Base-by-base conservation (phyloP, 2,329 filamentous ascomycete species). In the Bisporella sp. region DNA sequence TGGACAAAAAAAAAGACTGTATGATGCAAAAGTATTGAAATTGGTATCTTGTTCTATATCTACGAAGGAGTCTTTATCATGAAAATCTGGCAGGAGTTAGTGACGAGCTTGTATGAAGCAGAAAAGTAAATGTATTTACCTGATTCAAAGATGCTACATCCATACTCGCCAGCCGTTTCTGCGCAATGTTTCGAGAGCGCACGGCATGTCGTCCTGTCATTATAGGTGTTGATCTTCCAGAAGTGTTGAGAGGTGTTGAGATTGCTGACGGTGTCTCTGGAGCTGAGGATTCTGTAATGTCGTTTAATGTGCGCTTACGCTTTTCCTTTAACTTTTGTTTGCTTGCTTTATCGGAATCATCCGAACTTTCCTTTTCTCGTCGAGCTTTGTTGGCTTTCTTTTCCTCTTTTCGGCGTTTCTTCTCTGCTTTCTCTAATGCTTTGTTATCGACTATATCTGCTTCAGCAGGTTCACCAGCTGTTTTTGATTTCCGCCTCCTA, bases 101-200 rank as follows among this genome's bases (percentile, higher is more conserved):
- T 51, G 45, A 39, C 5, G 39, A 5, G 4, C 6, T n/a, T 33
- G 3, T 7, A 41, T 52, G 37, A 50, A 32, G 51, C 49, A 61
- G 29, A 28, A 31, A 30, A 35, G 40, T 33, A 40, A 31, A 49
- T 42, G 41, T 33, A 62, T 73, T 67, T 71, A 91, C 87, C 82
- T 96, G 90, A 66, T 91, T 92, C 63, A 97, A 70, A 11, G 90
- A 88, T 63, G 85, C 82, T 45, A 84, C 78, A 67, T 96, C 87
- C 72, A 89, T 78, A 52, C 90, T 79, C 2, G 91, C 90, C 72
- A 85, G 81, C 61, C 82, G 84, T 74, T 97, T 97, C 61, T 93
- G 88, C 50, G 85, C 85, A 62, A 97, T 96, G 68, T 91, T 89
- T 53, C 89, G 78, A 58, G 87, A 82, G 56, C 92, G 76, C 44